Base-by-base conservation (phyloP, 2,329 filamentous ascomycete species). In the Fusarium tjaetaba region DNA sequence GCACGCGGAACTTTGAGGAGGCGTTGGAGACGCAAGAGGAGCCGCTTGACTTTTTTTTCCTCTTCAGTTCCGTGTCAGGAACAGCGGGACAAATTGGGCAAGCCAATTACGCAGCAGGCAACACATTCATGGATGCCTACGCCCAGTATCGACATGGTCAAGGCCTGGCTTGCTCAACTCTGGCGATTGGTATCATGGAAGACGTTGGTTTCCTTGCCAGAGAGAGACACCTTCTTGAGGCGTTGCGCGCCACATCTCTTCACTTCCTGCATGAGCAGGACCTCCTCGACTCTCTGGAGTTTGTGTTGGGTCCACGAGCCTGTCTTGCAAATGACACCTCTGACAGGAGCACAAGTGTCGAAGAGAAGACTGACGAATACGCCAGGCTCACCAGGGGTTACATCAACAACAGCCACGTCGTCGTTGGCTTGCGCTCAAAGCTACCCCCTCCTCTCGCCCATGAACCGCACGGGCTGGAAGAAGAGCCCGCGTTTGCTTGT, bases 71-170 rank as follows among this genome's bases (percentile, higher is more conserved):
- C 4, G 70, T 83, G 11, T 78, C 78, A 1, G 80, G 79, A 20
- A 72, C 82, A 20, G 68, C 82, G 7, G 84, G 82, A 13, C 78
- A 80, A 26, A 68, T 76, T 3, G 80, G 78, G 0, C 85, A 86
- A 66, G 79, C 80, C 55, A 85, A 84, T 72, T 87, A 87, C 69
- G 76, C 80, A 8, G 81, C 82, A 2, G 83, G 80, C 22, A 86
- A 85, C 70, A 79, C 80, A 15, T 87, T 82, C 75, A 73, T 85
- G 39, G 82, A 85, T 41, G 76, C 80, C 9, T 81, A 86, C 32
- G 81, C 79, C 7, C 79, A 81, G 22, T 83, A 82, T 58, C 81
- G 85, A 16, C 70, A 77, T 9, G 61, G 62, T 1, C 72, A 73
- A 5, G 83, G 82, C 7, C 77, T 86, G 11, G 51, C 51, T 62